Evolutionary conservation across 2,329 filamentous ascomycete genomes (phyloP).

Genomic region (Teratosphaeria nubilosa): DNA sequence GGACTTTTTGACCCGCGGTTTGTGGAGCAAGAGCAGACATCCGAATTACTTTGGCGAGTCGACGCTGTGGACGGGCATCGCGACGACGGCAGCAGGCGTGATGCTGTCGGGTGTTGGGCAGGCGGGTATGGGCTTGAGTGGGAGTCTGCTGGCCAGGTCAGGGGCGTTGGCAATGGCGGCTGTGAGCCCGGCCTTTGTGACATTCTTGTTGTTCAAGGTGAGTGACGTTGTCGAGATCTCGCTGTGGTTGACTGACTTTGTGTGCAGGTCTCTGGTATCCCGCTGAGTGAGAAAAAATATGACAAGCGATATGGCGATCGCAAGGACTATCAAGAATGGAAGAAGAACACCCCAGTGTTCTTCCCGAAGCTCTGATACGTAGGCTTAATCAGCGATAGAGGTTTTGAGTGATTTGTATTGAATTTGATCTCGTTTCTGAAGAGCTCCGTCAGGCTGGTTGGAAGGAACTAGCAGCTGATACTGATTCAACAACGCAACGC

Average conservation of each 20-base stretch:
- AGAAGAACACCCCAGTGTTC: conserved; percentile 54
- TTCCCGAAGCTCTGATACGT: conserved; percentile 48
- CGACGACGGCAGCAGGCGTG: conserved; percentile 48
- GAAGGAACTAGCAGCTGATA: background rate
- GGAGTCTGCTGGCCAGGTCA: conserved; percentile 31
- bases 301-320: conserved; percentile 53
- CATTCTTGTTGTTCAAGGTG: conserved; percentile 53
- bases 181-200: conserved; percentile 54
- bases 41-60: conserved; percentile 67
- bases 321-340: conserved; percentile 59
- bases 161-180: conserved; percentile 43
- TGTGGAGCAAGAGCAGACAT: conserved; percentile 53
- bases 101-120: conserved; percentile 47
- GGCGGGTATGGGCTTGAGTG: conserved; percentile 46
- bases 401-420: background rate
- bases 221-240: conserved; percentile 17
- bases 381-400: background rate
- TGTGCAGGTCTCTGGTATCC: conserved; percentile 42
- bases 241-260: background rate
- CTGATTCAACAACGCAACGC: background rate
- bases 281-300: conserved; percentile 59
- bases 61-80: conserved; percentile 59
- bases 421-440: background rate
- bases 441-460: background rate
- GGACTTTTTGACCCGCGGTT: conserved; percentile 52